These are phyloP conservation scores for Calonectria hawksworthii DNA, from an alignment of 2,329 filamentous ascomycete genomes.

Conservation along the genomic window DNA sequence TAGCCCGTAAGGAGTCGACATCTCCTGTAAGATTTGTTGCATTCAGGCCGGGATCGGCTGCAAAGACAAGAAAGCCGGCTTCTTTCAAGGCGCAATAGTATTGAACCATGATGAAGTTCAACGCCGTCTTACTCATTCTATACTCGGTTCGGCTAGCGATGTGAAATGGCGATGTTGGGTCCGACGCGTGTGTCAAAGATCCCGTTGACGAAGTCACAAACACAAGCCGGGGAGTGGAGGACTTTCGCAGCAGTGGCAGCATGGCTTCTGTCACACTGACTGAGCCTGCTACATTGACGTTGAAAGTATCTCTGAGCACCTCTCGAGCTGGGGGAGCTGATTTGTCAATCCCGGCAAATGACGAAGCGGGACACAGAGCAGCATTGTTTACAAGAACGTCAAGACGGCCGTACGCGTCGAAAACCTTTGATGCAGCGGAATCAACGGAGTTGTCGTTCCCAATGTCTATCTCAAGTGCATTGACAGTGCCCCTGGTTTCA, in stretches of 20 bases:
- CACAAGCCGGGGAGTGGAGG: conserved; percentile 5
- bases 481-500: conserved; percentile 22
- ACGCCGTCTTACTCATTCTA: conserved; percentile 20
- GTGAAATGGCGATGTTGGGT: conserved; percentile 8
- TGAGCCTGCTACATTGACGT: conserved; percentile 9
- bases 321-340: background rate
- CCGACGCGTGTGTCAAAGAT: conserved; percentile 10
- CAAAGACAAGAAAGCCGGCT: conserved; percentile 14
- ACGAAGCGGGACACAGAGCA: conserved; percentile 6
- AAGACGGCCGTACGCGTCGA: background rate
- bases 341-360: conserved; percentile 9
- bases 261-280: conserved; percentile 25
- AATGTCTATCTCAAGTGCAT: conserved; percentile 6
- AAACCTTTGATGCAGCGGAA: conserved; percentile 3
- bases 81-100: conserved; percentile 19
- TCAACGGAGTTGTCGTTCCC: conserved; percentile 6
- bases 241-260: conserved; percentile 16
- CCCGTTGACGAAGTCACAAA: conserved; percentile 23
- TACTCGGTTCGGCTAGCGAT: conserved; percentile 19
- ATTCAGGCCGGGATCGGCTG: conserved; percentile 23
- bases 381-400: conserved; percentile 27
- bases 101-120: conserved; percentile 27
- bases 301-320: background rate
- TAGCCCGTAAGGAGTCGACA: background rate
- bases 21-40: conserved; percentile 20